phyloP scores from a whole-genome alignment of 345 rosid genomes.

The Eucalyptus tenuipes region DNA sequence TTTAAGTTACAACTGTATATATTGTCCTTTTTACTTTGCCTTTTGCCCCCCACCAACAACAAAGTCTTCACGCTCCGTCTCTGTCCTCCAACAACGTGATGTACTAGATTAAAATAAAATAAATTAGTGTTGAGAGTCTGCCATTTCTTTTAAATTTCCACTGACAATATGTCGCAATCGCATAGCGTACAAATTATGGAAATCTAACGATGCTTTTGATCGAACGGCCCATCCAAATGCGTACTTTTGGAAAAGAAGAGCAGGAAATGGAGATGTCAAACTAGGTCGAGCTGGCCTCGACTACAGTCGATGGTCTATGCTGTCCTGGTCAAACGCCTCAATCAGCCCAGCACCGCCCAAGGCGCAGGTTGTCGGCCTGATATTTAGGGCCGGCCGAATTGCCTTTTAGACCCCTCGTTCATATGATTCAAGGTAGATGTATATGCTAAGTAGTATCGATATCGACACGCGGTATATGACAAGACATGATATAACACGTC shows the following conservation, averaged over 20 bases:
- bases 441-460: no score
- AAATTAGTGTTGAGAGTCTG: background rate
- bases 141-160: background rate
- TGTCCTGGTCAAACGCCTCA: background rate
- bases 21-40: background rate
- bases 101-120: background rate
- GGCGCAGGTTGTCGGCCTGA: background rate
- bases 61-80: background rate
- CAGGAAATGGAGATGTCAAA: background rate
- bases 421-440: background rate
- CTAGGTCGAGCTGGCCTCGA: background rate
- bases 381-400: background rate
- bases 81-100: background rate
- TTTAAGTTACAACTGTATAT: background rate
- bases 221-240: background rate
- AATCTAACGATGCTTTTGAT: background rate
- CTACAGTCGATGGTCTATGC: background rate
- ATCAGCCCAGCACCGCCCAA: background rate
- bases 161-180: background rate
- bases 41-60: background rate
- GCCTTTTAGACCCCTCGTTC: background rate
- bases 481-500: rapidly evolving
- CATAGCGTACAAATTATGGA: background rate
- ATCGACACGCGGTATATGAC: rapidly evolving
- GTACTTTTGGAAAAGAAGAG: background rate